Conservation (phyloP, 1,284 basidiomycete species). For the Entoloma clypeatum region DNA sequence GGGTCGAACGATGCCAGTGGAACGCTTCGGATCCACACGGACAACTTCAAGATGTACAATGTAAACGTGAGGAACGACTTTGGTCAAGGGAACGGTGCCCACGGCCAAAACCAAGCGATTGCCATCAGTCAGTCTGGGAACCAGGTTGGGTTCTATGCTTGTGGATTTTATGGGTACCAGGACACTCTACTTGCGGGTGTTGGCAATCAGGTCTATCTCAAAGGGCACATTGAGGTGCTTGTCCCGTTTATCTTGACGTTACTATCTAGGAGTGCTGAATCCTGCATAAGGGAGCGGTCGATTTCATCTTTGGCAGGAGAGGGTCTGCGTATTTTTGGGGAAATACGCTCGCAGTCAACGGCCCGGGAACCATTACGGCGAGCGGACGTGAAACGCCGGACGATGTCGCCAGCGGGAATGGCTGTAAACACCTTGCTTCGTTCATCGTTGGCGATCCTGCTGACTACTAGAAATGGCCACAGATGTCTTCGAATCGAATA, state of each 20-base stretch:
- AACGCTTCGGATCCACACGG: conserved; percentile 49
- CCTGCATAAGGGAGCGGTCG: conserved; percentile 46
- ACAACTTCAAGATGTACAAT: conserved; percentile 53
- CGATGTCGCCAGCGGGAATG: conserved; percentile 42
- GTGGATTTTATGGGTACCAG: conserved; percentile 51
- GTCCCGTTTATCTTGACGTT: too few relatives aligned
- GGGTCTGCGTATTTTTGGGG: conserved; percentile 44
- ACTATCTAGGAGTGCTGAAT: too few relatives aligned
- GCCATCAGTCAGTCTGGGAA: conserved; percentile 51
- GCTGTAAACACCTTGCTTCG: conserved; percentile 33
- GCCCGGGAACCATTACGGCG: conserved; percentile 48
- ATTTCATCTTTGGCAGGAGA: conserved; percentile 50
- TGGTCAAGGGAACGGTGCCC: too few relatives aligned
- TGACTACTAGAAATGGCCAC: neutral
- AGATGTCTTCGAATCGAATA: conserved; percentile 49
- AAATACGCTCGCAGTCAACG: conserved; percentile 41
- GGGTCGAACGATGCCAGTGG: conserved; percentile 54
- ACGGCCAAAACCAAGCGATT: conserved; percentile 48
- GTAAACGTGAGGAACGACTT: conserved; percentile 53
- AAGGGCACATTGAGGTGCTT: conserved; percentile 43
- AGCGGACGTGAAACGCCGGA: conserved; percentile 47
- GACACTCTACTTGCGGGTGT: conserved; percentile 40
- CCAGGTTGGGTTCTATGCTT: conserved; percentile 48
- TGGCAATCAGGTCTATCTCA: conserved; percentile 48
- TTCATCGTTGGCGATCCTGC: neutral